phyloP scores from a whole-genome alignment of 768 basidiomycete genomes.

The Mycena amicta region DNA sequence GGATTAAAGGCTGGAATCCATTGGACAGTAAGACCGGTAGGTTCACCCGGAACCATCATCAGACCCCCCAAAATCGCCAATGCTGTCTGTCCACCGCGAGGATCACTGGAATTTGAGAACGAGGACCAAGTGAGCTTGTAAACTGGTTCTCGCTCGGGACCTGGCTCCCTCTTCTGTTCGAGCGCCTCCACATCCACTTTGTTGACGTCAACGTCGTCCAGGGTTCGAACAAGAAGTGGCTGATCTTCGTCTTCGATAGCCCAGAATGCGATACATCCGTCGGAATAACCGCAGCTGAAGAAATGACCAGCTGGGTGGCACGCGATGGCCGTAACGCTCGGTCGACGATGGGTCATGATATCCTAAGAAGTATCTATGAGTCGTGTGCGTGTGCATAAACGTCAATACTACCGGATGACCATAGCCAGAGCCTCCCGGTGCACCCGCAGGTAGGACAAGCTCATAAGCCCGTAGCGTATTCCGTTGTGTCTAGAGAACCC shows the following conservation, averaged over 20 bases:
- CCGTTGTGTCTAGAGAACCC: slow-evolving; percentile 44
- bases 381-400: not conserved
- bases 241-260: slow-evolving; percentile 75
- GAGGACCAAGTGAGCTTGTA: slow-evolving; percentile 87
- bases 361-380: slow-evolving; percentile 27
- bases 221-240: slow-evolving; percentile 73
- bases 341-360: slow-evolving; percentile 69
- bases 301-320: slow-evolving; percentile 77
- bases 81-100: slow-evolving; percentile 70
- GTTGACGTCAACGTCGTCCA: slow-evolving; percentile 58
- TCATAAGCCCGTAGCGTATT: slow-evolving; percentile 66
- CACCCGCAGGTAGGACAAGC: slow-evolving; percentile 73
- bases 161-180: slow-evolving; percentile 39
- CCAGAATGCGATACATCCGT: slow-evolving; percentile 86
- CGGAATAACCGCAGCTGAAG: slow-evolving; percentile 79
- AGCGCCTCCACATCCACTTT: slow-evolving; percentile 51
- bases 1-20: slow-evolving; percentile 70
- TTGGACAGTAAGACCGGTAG: slow-evolving; percentile 66
- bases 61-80: slow-evolving; percentile 81
- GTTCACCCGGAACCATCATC: slow-evolving; percentile 40
- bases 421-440: slow-evolving; percentile 77
- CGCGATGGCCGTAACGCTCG: slow-evolving; percentile 69
- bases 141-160: slow-evolving; percentile 64
- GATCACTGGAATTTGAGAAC: slow-evolving; percentile 66
- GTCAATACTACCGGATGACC: slow-evolving; percentile 46